These are phyloP conservation scores for Anisodus acutangulus DNA, from an alignment of 257 asterid genomes.

Conservation along the genomic window DNA sequence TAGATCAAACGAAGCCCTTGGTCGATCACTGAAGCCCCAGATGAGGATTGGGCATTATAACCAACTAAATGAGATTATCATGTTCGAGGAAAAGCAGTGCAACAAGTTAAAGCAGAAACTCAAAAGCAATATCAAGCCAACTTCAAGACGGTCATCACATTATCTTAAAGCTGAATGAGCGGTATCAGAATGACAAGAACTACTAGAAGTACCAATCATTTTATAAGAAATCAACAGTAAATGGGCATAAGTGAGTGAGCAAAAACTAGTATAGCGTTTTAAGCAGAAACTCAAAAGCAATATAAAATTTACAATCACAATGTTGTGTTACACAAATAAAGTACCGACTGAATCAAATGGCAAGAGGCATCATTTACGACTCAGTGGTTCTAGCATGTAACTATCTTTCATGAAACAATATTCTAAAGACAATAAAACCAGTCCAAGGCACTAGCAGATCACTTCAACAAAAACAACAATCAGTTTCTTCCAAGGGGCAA, in stretches of 20 bases:
- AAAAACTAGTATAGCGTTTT: not conserved
- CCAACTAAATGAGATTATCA: not conserved
- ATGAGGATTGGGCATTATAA: not conserved
- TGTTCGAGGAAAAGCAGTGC: not conserved
- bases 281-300: not conserved
- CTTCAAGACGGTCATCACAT: not conserved
- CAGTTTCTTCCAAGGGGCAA: slow-evolving; percentile 93
- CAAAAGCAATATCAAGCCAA: not conserved
- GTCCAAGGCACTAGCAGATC: slow-evolving; percentile 36
- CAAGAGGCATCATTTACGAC: slow-evolving; percentile 12
- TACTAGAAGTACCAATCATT: not conserved
- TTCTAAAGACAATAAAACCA: not conserved
- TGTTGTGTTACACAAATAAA: not conserved
- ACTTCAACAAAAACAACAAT: slow-evolving; percentile 38
- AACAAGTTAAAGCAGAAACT: not conserved
- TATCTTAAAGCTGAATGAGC: not conserved
- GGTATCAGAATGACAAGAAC: not conserved
- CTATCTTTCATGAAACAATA: not conserved
- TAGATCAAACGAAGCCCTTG: not conserved
- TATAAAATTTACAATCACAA: slow-evolving; percentile 7
- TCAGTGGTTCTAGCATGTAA: not conserved
- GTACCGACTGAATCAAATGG: slow-evolving; percentile 17
- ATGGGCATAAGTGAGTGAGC: not conserved
- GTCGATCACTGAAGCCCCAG: not conserved
- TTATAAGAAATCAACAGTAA: not conserved